Evolutionary conservation across 306 rosid species (phyloP).

Genomic region (Pterocarpus macrocarpus): DNA sequence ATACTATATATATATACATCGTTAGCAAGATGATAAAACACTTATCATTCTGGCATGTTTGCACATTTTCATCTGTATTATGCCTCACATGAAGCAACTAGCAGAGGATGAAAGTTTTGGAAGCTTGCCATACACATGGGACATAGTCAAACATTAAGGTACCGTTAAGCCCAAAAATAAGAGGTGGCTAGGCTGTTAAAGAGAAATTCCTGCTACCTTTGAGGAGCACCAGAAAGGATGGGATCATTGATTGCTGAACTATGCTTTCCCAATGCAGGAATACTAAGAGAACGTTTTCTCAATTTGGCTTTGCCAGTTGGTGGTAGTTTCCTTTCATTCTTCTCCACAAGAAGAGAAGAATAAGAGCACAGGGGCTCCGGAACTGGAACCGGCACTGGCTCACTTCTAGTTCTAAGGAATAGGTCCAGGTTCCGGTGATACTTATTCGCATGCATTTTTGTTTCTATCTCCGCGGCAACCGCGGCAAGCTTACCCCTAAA

Average conservation of each 20-base stretch:
- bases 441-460: constrained; percentile 50
- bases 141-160: not conserved
- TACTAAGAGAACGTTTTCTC: constrained; percentile 86
- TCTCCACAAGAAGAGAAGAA: constrained; percentile 63
- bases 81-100: not conserved
- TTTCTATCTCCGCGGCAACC: constrained; percentile 45
- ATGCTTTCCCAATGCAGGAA: constrained; percentile 72
- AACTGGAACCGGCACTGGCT: constrained; percentile 51
- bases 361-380: constrained; percentile 60
- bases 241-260: constrained; percentile 63
- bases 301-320: constrained; percentile 56
- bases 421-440: constrained; percentile 63
- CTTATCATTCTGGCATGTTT: not conserved
- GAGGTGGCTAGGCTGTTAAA: not conserved
- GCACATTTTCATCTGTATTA: not conserved
- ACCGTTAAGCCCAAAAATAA: not conserved
- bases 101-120: not conserved
- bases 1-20: not conserved
- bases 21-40: not conserved
- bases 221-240: constrained; percentile 78
- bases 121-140: constrained; percentile 43
- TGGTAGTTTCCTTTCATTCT: constrained; percentile 55
- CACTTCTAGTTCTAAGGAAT: constrained; percentile 65
- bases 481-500: constrained; percentile 46
- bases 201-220: constrained; percentile 47